phyloP scores from a whole-genome alignment of 495 filamentous ascomycete genomes.

The Cladorrhinum samala region DNA sequence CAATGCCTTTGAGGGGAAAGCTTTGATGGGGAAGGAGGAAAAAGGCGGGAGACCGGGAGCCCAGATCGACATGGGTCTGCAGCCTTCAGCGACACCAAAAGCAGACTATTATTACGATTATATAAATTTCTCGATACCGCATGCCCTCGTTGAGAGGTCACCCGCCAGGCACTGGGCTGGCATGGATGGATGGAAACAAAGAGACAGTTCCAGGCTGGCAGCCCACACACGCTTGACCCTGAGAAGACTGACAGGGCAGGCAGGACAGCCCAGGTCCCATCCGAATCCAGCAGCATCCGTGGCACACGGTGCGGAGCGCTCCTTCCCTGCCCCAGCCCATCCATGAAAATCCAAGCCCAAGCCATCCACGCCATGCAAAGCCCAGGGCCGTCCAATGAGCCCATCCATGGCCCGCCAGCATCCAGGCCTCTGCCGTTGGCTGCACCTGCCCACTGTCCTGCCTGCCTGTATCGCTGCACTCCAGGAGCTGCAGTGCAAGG shows the following conservation, averaged over 20 bases:
- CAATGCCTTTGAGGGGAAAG: not conserved
- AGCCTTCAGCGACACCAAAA: not conserved
- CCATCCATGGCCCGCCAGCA: no score
- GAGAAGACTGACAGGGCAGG: no score
- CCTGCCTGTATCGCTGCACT: not conserved
- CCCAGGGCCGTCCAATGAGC: no score
- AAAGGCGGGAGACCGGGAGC: not conserved
- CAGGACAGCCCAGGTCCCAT: not conserved
- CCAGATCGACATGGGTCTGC: not conserved
- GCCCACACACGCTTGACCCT: not conserved
- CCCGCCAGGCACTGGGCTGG: not conserved
- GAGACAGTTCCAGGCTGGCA: no score
- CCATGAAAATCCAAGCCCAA: no score
- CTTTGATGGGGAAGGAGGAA: not conserved
- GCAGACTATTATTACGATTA: not conserved
- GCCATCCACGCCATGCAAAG: no score
- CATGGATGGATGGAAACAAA: not conserved
- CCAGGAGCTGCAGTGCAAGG: not conserved
- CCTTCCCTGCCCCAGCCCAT: not conserved
- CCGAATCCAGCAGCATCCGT: not conserved
- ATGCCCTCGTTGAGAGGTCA: not conserved
- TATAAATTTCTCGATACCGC: not conserved
- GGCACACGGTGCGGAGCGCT: constrained; percentile 1
- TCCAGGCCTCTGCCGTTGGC: not conserved
- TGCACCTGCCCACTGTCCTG: not conserved